Conservation (phyloP, 2,329 filamentous ascomycete genomes). For the Shiraia sp. region DNA sequence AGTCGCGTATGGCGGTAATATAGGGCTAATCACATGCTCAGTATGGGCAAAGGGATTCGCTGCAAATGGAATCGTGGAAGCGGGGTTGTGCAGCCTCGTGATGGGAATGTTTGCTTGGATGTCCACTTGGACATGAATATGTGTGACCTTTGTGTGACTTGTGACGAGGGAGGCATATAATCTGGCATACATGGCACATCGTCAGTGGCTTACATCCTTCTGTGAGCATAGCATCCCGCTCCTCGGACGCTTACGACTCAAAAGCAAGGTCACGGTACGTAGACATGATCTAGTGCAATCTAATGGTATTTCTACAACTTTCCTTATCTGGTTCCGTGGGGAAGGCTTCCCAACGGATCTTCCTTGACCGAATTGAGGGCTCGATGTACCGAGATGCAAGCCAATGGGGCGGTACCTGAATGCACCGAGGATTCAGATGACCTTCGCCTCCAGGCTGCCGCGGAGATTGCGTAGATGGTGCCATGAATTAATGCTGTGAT, state of each 20-base stretch:
- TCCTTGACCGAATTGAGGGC: constrained; percentile 9
- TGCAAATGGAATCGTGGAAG: too few species aligned
- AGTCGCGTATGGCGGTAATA: neutral
- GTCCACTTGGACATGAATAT: too few species aligned
- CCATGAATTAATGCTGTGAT: constrained; percentile 33
- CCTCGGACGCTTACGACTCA: neutral
- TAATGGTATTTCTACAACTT: constrained; percentile 4
- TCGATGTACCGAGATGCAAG: neutral
- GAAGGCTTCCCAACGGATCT: constrained; percentile 2
- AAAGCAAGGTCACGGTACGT: constrained; percentile 18
- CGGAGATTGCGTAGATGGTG: constrained; percentile 8
- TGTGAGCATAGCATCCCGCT: neutral
- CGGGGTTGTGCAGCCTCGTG: too few species aligned
- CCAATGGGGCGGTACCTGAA: constrained; percentile 6
- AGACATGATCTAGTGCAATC: neutral
- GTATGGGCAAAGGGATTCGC: neutral
- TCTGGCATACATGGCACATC: neutral
- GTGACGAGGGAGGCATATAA: neutral
- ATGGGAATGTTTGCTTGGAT: too few species aligned
- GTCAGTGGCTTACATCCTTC: constrained; percentile 2
- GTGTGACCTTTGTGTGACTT: too few species aligned
- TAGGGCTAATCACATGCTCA: neutral
- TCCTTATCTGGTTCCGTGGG: constrained; percentile 8
- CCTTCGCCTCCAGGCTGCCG: constrained; percentile 5
- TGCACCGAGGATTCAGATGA: constrained; percentile 19